Evolutionary conservation across 108 stramenopile genomes (phyloP).

Genomic region (Pseudonitzschia delicatissima): DNA sequence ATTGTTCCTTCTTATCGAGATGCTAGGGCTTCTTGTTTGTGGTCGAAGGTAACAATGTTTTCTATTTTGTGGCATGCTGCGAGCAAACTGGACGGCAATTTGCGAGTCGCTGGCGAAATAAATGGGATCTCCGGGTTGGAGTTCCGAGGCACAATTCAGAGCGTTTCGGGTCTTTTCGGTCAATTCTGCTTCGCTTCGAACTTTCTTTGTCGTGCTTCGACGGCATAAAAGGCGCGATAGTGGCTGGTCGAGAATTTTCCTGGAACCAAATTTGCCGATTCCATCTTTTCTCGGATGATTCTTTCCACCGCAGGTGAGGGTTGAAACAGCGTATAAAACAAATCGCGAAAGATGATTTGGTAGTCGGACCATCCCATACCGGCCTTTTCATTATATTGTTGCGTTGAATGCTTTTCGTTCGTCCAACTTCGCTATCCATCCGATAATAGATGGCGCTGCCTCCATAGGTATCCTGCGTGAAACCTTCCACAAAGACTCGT

Average conservation of each 20-base stretch:
- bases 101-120: conserved; percentile 48
- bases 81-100: conserved; percentile 4
- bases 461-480: conserved; percentile 25
- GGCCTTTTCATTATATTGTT: neutral
- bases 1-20: conserved; percentile 28
- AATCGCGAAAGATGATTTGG: conserved; percentile 27
- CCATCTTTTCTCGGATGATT: conserved; percentile 21
- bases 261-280: conserved; percentile 24
- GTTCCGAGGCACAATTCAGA: conserved; percentile 41
- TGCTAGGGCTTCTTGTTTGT: conserved; percentile 33
- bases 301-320: conserved; percentile 32
- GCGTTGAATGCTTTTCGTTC: neutral
- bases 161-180: conserved; percentile 28
- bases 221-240: conserved; percentile 40
- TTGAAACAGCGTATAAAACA: conserved; percentile 39
- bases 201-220: conserved; percentile 19
- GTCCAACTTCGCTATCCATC: neutral
- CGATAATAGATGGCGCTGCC: conserved; percentile 11
- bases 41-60: conserved; percentile 3
- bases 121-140: conserved; percentile 36
- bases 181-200: conserved; percentile 1
- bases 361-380: conserved; percentile 7
- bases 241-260: conserved; percentile 41
- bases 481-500: conserved; percentile 6
- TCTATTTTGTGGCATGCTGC: conserved; percentile 1